Conservation (phyloP, 305 asterid species). For the Striga hermonthica region DNA sequence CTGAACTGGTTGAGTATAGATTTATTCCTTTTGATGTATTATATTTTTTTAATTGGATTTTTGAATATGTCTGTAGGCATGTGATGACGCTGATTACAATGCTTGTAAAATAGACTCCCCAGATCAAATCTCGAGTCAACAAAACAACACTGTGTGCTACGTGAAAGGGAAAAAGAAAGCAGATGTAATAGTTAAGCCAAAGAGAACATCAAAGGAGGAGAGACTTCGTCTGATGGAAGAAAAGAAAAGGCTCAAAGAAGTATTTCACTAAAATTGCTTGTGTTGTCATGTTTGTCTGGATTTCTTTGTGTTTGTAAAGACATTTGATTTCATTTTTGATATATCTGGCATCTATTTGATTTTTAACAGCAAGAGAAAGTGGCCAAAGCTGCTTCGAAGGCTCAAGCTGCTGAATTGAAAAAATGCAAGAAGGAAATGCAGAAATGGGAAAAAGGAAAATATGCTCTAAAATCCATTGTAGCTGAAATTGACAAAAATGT, state of each 20-base stretch:
- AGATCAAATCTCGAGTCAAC: constrained; percentile 34
- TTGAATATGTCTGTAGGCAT: constrained; percentile 46
- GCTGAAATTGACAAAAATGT: constrained; percentile 83
- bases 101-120: constrained; percentile 33
- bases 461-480: constrained; percentile 75
- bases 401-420: constrained; percentile 78
- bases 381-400: constrained; percentile 77
- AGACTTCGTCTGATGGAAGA: constrained; percentile 68
- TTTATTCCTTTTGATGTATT: constrained; percentile 14
- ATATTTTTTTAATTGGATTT: constrained; percentile 27
- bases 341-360: constrained; percentile 30
- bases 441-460: constrained; percentile 90
- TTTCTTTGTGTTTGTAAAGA: constrained; percentile 7
- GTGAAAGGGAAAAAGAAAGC: constrained; percentile 34
- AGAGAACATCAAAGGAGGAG: constrained; percentile 65
- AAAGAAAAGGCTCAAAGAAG: constrained; percentile 74
- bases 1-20: neutral
- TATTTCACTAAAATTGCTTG: constrained; percentile 31
- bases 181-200: constrained; percentile 42
- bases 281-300: neutral
- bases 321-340: constrained; percentile 12
- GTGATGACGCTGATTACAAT: constrained; percentile 35
- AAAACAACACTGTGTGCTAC: constrained; percentile 36
- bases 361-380: constrained; percentile 66
- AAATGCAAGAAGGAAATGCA: constrained; percentile 69